Evolutionary conservation across 805 yeast genomes (phyloP).

Genomic region (Brettanomyces nanus): DNA sequence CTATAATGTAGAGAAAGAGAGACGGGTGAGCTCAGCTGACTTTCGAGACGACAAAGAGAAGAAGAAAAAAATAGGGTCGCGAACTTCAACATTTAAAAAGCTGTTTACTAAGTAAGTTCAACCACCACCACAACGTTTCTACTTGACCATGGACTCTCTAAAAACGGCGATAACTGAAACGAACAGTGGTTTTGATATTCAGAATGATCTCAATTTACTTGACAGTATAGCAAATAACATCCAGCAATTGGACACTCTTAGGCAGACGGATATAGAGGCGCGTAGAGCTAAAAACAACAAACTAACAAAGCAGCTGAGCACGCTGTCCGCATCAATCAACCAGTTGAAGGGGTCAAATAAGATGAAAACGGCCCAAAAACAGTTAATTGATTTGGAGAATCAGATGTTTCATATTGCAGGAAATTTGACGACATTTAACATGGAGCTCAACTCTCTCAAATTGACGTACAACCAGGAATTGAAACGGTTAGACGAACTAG

Average conservation of each 20-base stretch:
- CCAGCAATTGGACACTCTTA: slow-evolving; percentile 5
- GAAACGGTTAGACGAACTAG: slow-evolving; percentile 28
- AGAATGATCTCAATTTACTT: slow-evolving; percentile 40
- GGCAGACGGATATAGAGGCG: background rate
- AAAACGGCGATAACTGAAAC: slow-evolving; percentile 8
- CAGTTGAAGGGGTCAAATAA: slow-evolving; percentile 23
- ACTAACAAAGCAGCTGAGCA: slow-evolving; percentile 14
- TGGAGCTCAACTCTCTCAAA: slow-evolving; percentile 34
- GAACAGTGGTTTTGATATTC: slow-evolving; percentile 32
- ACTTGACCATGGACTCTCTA: slow-evolving; percentile 8
- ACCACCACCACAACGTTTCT: background rate
- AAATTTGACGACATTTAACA: slow-evolving; percentile 40
- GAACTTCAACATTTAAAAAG: too few species aligned
- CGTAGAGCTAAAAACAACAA: background rate
- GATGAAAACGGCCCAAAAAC: slow-evolving; percentile 23
- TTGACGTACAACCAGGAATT: slow-evolving; percentile 30
- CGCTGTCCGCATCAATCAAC: slow-evolving; percentile 10
- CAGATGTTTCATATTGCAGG: slow-evolving; percentile 44
- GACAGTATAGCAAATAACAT: slow-evolving; percentile 22
- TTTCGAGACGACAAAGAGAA: too few species aligned
- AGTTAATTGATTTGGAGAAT: slow-evolving; percentile 31
- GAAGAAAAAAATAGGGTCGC: too few species aligned
- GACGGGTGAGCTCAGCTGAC: too few species aligned
- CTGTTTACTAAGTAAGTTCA: too few species aligned
- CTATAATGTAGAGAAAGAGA: too few species aligned